A percentile compares a stretch with the other conserved stretches of the same genome.
Conservation (phyloP, 2,329 filamentous ascomycete species). For the Fusarium austroafricanum region DNA sequence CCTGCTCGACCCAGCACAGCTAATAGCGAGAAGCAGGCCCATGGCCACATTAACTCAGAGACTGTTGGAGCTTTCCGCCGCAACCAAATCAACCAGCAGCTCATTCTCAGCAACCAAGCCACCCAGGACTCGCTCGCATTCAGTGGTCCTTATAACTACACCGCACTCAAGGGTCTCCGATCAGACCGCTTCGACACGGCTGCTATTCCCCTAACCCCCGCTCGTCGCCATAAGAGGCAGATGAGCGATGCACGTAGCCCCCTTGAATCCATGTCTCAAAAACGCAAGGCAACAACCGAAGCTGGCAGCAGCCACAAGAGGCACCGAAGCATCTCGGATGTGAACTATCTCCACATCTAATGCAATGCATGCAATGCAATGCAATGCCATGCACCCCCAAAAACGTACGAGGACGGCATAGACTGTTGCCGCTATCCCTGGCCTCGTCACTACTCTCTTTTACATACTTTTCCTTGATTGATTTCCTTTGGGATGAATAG, state of each 20-base stretch:
- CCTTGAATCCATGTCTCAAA: conserved; percentile 61
- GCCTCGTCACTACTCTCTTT: conserved; percentile 50
- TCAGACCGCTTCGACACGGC: conserved; percentile 74
- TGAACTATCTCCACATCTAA: conserved; percentile 61
- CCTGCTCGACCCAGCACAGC: conserved; percentile 63
- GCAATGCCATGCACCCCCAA: conserved; percentile 30
- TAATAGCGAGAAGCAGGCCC: conserved; percentile 59
- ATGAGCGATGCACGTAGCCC: conserved; percentile 62
- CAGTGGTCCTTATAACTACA: conserved; percentile 69
- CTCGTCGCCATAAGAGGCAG: conserved; percentile 67
- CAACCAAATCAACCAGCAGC: conserved; percentile 71
- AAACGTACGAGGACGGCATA: conserved; percentile 62
- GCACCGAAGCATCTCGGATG: conserved; percentile 69
- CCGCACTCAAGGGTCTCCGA: conserved; percentile 72
- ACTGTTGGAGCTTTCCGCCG: conserved; percentile 83
- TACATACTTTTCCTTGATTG: conserved; percentile 34
- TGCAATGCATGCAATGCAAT: too few species aligned
- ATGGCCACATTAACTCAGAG: conserved; percentile 72
- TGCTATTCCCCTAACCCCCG: conserved; percentile 75
- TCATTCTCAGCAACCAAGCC: conserved; percentile 70
- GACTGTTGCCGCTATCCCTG: conserved; percentile 55
- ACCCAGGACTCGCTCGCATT: conserved; percentile 72
- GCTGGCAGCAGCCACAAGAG: conserved; percentile 62
- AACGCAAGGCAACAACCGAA: conserved; percentile 66
- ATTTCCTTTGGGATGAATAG: conserved; percentile 33